These are phyloP conservation scores for Ceratocystis harringtonii DNA, from an alignment of 2,329 filamentous ascomycete genomes.

Conservation along the genomic window DNA sequence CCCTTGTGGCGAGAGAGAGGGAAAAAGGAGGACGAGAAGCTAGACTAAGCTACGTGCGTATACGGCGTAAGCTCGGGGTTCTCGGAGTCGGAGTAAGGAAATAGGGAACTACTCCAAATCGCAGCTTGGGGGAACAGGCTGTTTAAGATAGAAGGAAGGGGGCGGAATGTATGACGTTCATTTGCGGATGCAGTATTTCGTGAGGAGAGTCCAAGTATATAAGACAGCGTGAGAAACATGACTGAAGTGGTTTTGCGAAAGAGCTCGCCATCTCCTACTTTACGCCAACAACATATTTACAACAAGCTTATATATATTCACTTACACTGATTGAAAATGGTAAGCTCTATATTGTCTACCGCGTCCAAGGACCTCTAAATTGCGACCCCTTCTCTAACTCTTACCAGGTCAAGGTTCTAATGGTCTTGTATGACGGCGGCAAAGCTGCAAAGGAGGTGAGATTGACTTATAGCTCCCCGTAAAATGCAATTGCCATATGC, in stretches of 20 bases:
- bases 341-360: not conserved
- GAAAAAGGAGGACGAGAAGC: not conserved
- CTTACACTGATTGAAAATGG: conserved; percentile 6
- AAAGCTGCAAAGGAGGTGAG: conserved; percentile 74
- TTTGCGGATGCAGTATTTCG: not conserved
- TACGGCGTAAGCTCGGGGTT: conserved; percentile 1
- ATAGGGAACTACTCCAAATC: not conserved
- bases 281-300: not conserved
- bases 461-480: conserved; percentile 12
- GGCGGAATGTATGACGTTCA: not conserved
- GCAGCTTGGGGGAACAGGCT: not conserved
- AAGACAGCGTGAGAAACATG: not conserved
- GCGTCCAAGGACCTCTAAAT: not conserved
- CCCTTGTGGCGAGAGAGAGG: not conserved
- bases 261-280: not conserved
- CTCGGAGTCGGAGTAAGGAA: not conserved
- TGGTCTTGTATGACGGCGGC: conserved; percentile 84
- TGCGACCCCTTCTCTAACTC: not conserved
- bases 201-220: not conserved
- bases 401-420: conserved; percentile 76
- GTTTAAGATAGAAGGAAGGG: not conserved
- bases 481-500: not conserved
- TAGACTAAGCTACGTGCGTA: not conserved
- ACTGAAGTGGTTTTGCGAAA: not conserved
- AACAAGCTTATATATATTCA: not conserved